A percentile compares a stretch with the other conserved stretches of the same genome.
Conservation (phyloP, 2,329 filamentous ascomycete genomes). For the Hymenoscyphus scutula region DNA sequence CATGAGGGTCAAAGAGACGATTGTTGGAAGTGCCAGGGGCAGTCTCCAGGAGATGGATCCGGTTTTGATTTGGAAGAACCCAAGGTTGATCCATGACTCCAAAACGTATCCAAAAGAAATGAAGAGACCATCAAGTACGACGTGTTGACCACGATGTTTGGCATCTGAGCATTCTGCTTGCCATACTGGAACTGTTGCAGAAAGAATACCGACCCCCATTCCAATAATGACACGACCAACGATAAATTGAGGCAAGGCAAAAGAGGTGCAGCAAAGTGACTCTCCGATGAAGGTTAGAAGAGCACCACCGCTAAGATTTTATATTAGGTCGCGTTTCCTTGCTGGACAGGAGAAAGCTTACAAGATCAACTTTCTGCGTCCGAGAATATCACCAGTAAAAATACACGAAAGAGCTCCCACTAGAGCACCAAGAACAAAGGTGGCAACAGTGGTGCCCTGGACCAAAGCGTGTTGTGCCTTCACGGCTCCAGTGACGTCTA, state of each 20-base stretch:
- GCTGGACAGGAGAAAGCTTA: not conserved
- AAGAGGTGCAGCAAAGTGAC: conserved; percentile 41
- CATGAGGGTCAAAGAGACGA: conserved; percentile 56
- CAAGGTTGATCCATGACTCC: conserved; percentile 58
- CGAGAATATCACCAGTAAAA: conserved; percentile 40
- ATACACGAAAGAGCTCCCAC: conserved; percentile 39
- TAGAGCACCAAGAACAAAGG: conserved; percentile 40
- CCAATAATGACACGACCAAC: conserved; percentile 79
- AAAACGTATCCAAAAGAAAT: conserved; percentile 55
- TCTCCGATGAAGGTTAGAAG: conserved; percentile 43
- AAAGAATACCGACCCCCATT: conserved; percentile 60
- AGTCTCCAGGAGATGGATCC: conserved; percentile 53
- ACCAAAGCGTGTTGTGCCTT: not conserved
- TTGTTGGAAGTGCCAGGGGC: conserved; percentile 53
- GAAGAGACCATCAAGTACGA: conserved; percentile 55
- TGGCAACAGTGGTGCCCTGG: conserved; percentile 38
- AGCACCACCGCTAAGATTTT: conserved; percentile 39
- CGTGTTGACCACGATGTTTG: conserved; percentile 53
- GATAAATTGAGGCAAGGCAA: conserved; percentile 50
- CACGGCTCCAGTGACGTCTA: not conserved
- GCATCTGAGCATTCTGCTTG: conserved; percentile 55
- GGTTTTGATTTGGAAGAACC: conserved; percentile 44
- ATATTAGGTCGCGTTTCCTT: conserved; percentile 9
- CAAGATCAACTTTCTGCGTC: conserved; percentile 31
- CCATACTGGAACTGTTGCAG: conserved; percentile 51